A percentile compares a stretch with the other conserved stretches of the same genome.
Conservation (phyloP, 108 stramenopile genomes). For the Discostella stelligeroides region DNA sequence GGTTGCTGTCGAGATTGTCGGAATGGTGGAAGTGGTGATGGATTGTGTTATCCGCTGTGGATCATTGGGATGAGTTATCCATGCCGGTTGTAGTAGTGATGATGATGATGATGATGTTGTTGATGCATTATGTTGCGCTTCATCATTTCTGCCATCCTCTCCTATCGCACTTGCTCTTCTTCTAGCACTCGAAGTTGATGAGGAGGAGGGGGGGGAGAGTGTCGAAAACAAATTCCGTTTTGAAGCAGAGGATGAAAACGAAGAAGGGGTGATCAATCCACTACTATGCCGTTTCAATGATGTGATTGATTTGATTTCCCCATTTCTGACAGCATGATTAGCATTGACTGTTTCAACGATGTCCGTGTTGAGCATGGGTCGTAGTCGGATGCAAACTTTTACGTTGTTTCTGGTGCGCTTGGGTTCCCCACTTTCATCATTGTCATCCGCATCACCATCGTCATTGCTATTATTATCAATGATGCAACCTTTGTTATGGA, state of each 20-base stretch:
- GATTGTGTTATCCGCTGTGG: slow-evolving; percentile 1
- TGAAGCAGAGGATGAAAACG: no score
- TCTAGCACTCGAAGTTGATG: no score
- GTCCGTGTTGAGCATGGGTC: not conserved
- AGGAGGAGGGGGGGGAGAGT: no score
- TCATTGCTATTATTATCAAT: no score
- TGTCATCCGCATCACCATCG: no score
- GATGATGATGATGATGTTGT: no score
- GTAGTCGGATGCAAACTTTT: slow-evolving; percentile 1
- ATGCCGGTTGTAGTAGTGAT: not conserved
- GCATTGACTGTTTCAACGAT: not conserved
- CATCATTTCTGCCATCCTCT: not conserved
- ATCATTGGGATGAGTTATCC: not conserved
- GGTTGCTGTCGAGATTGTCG: no score
- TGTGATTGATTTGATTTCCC: not conserved
- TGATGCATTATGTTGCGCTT: not conserved
- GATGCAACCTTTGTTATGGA: no score
- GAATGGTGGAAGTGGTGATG: no score
- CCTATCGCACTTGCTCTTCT: not conserved
- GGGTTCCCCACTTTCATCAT: no score
- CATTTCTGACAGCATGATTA: no score
- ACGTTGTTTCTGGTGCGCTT: not conserved
- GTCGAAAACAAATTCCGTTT: no score
- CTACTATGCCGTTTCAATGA: not conserved
- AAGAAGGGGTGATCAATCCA: slow-evolving; percentile 2